Evolutionary conservation across 768 basidiomycete species (phyloP).

Genomic region (Mycena sanguinolenta): DNA sequence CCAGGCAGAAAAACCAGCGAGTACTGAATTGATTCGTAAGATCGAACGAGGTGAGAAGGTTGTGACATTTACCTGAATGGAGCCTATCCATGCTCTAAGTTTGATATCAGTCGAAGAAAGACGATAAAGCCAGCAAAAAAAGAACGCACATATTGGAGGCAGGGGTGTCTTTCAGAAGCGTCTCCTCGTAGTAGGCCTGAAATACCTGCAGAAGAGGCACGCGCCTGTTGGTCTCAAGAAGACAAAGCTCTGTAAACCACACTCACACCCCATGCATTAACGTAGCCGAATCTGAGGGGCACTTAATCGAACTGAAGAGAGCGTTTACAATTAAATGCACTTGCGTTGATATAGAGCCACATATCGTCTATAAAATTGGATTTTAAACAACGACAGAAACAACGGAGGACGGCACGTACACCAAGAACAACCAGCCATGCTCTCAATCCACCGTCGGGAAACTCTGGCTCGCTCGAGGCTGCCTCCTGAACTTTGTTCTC

Average conservation of each 20-base stretch:
- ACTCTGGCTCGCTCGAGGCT: constrained; percentile 20
- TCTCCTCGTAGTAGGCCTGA: constrained; percentile 39
- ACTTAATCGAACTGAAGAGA: not conserved
- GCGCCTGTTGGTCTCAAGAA: not conserved
- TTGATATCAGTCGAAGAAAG: not conserved
- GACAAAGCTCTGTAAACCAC: not conserved
- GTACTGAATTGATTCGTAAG: constrained; percentile 47
- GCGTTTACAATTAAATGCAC: not conserved
- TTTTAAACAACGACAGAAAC: not conserved
- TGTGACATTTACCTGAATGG: constrained; percentile 56
- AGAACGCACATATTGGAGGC: constrained; percentile 36
- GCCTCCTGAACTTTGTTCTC: not conserved
- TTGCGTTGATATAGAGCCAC: constrained; percentile 14
- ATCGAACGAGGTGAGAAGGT: constrained; percentile 22
- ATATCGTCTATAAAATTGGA: constrained; percentile 2
- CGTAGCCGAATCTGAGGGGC: constrained; percentile 53
- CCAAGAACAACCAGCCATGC: constrained; percentile 57
- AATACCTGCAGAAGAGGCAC: constrained; percentile 28
- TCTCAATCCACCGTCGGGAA: constrained; percentile 56
- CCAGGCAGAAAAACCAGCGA: constrained; percentile 60
- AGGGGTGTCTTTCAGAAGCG: constrained; percentile 25
- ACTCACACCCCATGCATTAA: constrained; percentile 60
- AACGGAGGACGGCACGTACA: constrained; percentile 36
- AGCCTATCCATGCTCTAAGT: constrained; percentile 70
- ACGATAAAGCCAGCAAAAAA: not conserved